Base-by-base conservation (phyloP, 345 rosid species). In the Cochlearia excelsa region DNA sequence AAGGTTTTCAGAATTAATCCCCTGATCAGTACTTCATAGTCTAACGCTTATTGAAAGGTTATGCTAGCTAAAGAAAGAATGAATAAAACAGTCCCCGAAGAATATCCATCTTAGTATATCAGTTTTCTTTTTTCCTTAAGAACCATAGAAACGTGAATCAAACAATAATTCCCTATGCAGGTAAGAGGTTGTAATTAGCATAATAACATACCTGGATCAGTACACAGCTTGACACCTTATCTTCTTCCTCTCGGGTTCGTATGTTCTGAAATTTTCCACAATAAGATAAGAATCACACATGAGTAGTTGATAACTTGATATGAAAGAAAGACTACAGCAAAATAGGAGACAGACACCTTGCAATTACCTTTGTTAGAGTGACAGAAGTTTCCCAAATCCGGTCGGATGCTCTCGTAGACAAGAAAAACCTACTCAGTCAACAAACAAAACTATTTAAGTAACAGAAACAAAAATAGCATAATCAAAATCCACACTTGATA, bases 231-330 rank as follows among this genome's bases (percentile, higher is more conserved):
- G 99, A 82, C 56, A 93, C 70, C 42, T 74, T 75, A 52, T 93
- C 97, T 78, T 89, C 97, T 64, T 89, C 81, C 69, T 85, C 94
- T 54, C 90, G 78, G 59, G 59, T 81, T 55, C 97, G 74, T 75
- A 81, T 40, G 44, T 84, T 86, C 97, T 88, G 65, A 31, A 56
- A 38, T 16, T 0, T 5, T 29, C 7, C 31, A 41, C 39, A 49
- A 37, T 6, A 29, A 26, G n/a, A 40, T 2, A 63, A 11, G 7
- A 10, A 31, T 3, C 8, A 61, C 37, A 61, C 37, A 41, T 4
- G 64, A 63, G 51, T 6, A 23, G 35, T 26, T 49, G 57, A 54
- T 9, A 16, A 16, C 23, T 16, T 16, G 23, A 16, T 16, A 16
- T 16, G 23, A 16, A 54, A 1, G 3, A 28, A 34, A 38, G 53